Evolutionary conservation across 306 rosid genomes (phyloP).

Genomic region (Cicer chorassanicum): DNA sequence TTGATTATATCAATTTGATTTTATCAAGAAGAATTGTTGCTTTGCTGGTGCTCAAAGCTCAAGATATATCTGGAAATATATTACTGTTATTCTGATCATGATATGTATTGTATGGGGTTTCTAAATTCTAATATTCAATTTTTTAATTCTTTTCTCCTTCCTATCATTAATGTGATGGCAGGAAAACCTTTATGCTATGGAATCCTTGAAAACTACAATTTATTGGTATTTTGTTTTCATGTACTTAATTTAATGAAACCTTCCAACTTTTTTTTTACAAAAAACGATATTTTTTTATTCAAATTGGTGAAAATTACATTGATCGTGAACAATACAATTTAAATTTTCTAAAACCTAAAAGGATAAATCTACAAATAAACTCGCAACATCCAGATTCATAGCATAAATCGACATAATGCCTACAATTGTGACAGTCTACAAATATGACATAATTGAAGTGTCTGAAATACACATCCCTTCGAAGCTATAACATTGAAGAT

Average conservation of each 20-base stretch:
- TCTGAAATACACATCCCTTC: too few species aligned
- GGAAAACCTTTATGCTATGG: constrained; percentile 28
- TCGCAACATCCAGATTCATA: too few species aligned
- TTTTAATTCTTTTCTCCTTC: constrained; percentile 30
- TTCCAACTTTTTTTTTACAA: too few species aligned
- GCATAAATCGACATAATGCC: too few species aligned
- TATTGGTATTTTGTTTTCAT: constrained; percentile 39
- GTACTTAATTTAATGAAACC: background rate
- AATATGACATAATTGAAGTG: too few species aligned
- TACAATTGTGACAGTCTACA: too few species aligned
- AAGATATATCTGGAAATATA: background rate
- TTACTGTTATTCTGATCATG: constrained; percentile 27
- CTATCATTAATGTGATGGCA: constrained; percentile 1
- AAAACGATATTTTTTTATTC: too few species aligned
- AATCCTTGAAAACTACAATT: constrained; percentile 25
- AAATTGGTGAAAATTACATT: too few species aligned
- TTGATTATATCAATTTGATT: background rate
- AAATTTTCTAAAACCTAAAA: too few species aligned
- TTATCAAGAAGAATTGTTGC: constrained; percentile 9
- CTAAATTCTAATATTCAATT: background rate
- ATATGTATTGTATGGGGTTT: constrained; percentile 4
- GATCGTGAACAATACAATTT: too few species aligned
- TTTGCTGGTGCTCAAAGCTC: constrained; percentile 35
- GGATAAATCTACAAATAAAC: too few species aligned
- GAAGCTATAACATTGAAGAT: too few species aligned